Base-by-base conservation (phyloP, 805 yeast species). In the Saccharomycopsis vini region DNA sequence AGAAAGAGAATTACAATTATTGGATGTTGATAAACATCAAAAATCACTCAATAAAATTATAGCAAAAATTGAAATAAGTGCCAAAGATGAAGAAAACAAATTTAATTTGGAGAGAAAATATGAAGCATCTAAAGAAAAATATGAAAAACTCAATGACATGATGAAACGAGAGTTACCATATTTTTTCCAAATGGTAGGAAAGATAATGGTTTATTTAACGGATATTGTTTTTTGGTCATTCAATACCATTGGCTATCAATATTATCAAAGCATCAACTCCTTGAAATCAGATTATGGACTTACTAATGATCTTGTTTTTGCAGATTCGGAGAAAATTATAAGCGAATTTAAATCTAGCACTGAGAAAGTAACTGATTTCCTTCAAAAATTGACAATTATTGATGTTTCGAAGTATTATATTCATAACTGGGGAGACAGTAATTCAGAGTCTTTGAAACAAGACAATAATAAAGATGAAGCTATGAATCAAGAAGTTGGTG, bases 131-230 rank as follows among this genome's bases (percentile, higher is more conserved):
- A 18, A 39, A 3, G 31, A 33, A 19, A 48, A 40, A 19, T 48
- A 30, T 30, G 28, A 23, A 7, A 35, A 40, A 6, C n/a, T 42
- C 19, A 45, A 48, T 34, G 36, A 38, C 16, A 39, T 24, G 12
- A 33, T 48, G 44, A 48, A 48, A 31, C 31, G 39, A n/a, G 51
- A 48, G 35, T 39, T 48, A 6, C 51, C 51, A 12, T 36, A 20
- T 10, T 48, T 48, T 32, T 48, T 44, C 42, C 31, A 38, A 13
- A 36, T 48, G 46, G 31, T 42, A n/a, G 32, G 41, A 2, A 43
- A 45, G 22, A 16, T 45, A 3, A 45, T 48, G 45, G 32, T 18
- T 22, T 36, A 43, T 2, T 31, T 48, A 24, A 38, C 41, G 9
- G 33, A 42, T 12, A 38, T 45, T 13, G 38, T 48, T n/a, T 48